These are phyloP conservation scores for Trichoderma virens DNA, from an alignment of 495 filamentous ascomycete genomes.

Conservation along the genomic window DNA sequence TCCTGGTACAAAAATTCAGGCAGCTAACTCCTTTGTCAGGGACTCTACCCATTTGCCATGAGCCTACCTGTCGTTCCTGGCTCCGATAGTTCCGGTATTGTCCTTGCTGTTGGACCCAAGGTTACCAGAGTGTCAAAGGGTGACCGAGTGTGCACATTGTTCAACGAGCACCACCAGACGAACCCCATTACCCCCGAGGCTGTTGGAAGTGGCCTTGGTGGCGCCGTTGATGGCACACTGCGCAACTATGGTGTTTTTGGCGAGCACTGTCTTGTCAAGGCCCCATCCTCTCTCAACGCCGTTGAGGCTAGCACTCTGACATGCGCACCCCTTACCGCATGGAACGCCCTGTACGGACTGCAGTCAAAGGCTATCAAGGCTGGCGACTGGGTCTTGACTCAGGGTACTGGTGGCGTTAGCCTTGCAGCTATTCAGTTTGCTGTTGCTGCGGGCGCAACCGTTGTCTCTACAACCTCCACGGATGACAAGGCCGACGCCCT, in stretches of 20 bases:
- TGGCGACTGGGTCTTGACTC: conserved; percentile 26
- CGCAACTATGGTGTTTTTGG: conserved; percentile 61
- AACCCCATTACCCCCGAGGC: conserved; percentile 41
- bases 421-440: conserved; percentile 54
- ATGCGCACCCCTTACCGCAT: conserved; percentile 33
- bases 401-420: conserved; percentile 32
- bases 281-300: conserved; percentile 50
- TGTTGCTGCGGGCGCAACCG: conserved; percentile 62
- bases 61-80: conserved; percentile 13
- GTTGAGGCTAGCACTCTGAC: conserved; percentile 41
- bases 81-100: conserved; percentile 16
- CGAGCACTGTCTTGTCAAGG: conserved; percentile 57
- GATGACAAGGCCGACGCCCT: conserved; percentile 48
- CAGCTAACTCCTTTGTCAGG: conserved; percentile 16
- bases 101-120: conserved; percentile 14
- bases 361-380: conserved; percentile 21
- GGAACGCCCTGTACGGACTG: conserved; percentile 49
- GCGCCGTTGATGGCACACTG: conserved; percentile 57
- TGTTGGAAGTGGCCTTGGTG: conserved; percentile 52
- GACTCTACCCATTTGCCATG: conserved; percentile 9
- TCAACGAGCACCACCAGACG: conserved; percentile 62
- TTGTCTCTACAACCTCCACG: conserved; percentile 63
- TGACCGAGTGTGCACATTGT: conserved; percentile 60
- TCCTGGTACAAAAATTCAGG: background rate
- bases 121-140: conserved; percentile 58